phyloP scores from a whole-genome alignment of 164 flowering plant genomes.

The Tinospora cordifolia region DNA sequence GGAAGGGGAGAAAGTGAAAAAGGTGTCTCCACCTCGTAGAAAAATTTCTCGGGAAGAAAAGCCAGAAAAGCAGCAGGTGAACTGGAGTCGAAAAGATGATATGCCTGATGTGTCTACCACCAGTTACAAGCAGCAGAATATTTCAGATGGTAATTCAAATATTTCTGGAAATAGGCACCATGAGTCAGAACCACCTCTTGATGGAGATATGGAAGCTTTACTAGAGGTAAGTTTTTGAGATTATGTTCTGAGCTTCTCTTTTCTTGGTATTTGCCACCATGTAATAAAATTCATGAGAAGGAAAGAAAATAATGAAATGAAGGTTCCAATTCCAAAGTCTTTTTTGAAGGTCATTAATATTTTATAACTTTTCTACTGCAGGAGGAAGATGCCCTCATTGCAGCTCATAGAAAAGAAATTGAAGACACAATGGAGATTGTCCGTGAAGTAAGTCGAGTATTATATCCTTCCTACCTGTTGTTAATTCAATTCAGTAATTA shows the following conservation, averaged over 20 bases:
- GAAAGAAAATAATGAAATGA: neutral
- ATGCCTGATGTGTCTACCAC: constrained; percentile 32
- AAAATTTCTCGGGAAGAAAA: constrained; percentile 63
- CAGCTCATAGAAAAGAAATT: constrained; percentile 94
- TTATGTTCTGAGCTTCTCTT: neutral
- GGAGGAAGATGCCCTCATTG: constrained; percentile 95
- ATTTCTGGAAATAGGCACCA: constrained; percentile 33
- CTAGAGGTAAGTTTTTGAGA: constrained; percentile 54
- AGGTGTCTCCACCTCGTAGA: constrained; percentile 86
- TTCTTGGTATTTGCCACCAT: neutral
- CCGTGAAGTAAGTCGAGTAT: constrained; percentile 68
- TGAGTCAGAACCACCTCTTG: constrained; percentile 48
- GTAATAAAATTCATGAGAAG: neutral
- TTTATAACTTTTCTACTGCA: constrained; percentile 19
- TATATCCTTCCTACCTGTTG: neutral
- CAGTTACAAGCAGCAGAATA: constrained; percentile 40
- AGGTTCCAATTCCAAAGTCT: neutral
- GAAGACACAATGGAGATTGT: constrained; percentile 99
- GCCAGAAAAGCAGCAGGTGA: constrained; percentile 47
- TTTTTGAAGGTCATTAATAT: neutral
- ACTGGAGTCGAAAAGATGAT: constrained; percentile 45
- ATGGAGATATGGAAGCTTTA: constrained; percentile 65
- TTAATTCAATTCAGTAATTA: neutral
- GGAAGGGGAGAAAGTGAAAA: constrained; percentile 59
- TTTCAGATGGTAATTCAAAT: constrained; percentile 30